Base-by-base conservation (phyloP, 495 filamentous ascomycete genomes). In the Penicillium waksmanii region DNA sequence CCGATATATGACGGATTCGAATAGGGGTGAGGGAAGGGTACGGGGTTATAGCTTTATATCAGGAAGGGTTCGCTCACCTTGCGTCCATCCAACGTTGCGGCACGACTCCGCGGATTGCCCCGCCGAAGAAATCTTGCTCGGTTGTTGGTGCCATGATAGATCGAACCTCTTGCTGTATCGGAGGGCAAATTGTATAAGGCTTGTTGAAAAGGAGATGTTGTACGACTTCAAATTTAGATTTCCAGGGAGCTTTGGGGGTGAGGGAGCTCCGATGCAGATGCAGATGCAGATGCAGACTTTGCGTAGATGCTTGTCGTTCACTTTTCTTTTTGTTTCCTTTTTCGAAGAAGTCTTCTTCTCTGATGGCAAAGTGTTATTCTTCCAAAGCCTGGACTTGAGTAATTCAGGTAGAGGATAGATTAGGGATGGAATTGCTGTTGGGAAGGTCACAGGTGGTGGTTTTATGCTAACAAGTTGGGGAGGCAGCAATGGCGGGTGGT, bases 81-180 rank as follows among this genome's bases (percentile, higher is more conserved):
- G 90, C 89, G 71, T 97, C 92, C 57, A 85, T 80, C 75, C 93
- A 97, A 52, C 78, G 82, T 44, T 81, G 68, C 17, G 93, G 93
- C 13, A 95, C 77, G 55, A 88, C 81, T 57, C 82, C 87, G 55
- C 82, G 80, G 62, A 97, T 86, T 54, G 93, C 91, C 56, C 90
- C 91, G 71, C 92, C 93, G 73, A 88, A 97, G 64, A 96, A 86
- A 46, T 80, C 79, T 65, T 82, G 84, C 62, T 69, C 73, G 50
- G 77, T 79, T 77, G 84, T 89, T 15, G 76, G 69, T 35, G 75
- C 58, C 77, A 80, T 83, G 25, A 19, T 66, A 23, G 44, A 25
- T 25, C 2, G 3, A 0, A 10, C 3, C 9, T 17, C 2, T 21
- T 46, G 42, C 9, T 10, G 17, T 13, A 21, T 9, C 0, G 42